Conservation (phyloP, 2,329 filamentous ascomycete species). For the Mycosphaerelloides madeirae region DNA sequence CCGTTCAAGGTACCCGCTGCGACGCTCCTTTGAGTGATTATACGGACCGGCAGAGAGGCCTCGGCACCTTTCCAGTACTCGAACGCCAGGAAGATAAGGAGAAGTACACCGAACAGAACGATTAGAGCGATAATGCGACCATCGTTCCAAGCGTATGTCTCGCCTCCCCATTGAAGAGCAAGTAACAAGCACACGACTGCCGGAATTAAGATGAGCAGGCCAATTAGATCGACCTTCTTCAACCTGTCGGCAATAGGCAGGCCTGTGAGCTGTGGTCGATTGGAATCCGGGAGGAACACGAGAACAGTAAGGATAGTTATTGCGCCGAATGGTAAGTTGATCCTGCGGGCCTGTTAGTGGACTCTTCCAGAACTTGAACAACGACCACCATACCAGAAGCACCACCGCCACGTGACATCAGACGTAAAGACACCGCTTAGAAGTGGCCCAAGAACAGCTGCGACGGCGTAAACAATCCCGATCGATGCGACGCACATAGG, state of each 20-base stretch:
- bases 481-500: constrained; percentile 22
- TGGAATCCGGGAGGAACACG: constrained; percentile 36
- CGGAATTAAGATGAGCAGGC: constrained; percentile 34
- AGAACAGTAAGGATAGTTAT: constrained; percentile 36
- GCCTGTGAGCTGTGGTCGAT: too few species aligned
- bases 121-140: constrained; percentile 39
- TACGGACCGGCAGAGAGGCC: constrained; percentile 40
- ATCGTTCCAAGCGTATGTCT: constrained; percentile 30
- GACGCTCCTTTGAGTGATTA: constrained; percentile 42
- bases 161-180: constrained; percentile 44
- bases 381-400: too few species aligned
- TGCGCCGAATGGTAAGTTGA: constrained; percentile 51
- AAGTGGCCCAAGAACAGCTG: constrained; percentile 46
- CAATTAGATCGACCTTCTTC: constrained; percentile 38
- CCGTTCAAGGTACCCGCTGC: constrained; percentile 36
- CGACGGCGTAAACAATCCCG: constrained; percentile 40
- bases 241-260: too few species aligned
- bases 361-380: too few species aligned
- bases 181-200: constrained; percentile 41
- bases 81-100: constrained; percentile 34
- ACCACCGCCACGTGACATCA: constrained; percentile 46
- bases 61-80: constrained; percentile 39
- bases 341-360: too few species aligned
- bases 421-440: constrained; percentile 48
- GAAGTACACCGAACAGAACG: constrained; percentile 26